Evolutionary conservation across 2,329 filamentous ascomycete species (phyloP), one percentile per base, ranked within the genome.

Genomic region (Elsinoe ampelina): DNA sequence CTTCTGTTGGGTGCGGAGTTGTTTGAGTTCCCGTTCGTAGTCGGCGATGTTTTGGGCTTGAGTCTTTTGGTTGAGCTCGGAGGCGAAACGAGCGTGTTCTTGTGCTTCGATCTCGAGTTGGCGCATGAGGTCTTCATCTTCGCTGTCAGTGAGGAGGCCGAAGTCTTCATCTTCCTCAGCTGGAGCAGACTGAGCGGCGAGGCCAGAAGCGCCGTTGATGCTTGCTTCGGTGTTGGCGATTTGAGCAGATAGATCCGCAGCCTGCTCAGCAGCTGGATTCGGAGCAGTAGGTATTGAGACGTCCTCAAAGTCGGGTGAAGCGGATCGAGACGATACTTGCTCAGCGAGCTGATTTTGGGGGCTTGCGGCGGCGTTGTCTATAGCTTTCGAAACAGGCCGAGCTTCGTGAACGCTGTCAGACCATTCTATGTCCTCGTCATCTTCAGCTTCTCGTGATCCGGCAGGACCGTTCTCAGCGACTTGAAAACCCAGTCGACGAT

Each of bases 81-180:
- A 91, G 1, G 91, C 89, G 67, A 98, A 98, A 5, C 92, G 84
- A 3, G 88, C 90, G 66, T 98, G 92, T 65, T 96, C 93, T 72
- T 95, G 89, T 1, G 87, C 89, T 76, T 98, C 95, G 22, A 86
- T 82, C 0, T 89, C 91, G 64, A 98, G 83, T 63, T 92, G 89
- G 5, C 81, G 82, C 57, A 97, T 80, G 5, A 98, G 78, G 63
- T 95, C 90, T 67, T 91, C 91, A 61, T 97, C 92, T 70, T 95
- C 93, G 0, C 89, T 87, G 61, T 97, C 92, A 34, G 87, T 93
- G 63, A 77, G 77, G 55, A 76, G 75, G 32, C 80, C 74, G 34
- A 65, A 69, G 26, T 70, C 68, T 35, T 73, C 70, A 17, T 63
- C 57, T 8, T 70, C 61, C 26, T 66, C 58, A 20, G 45, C 51